These are phyloP conservation scores for Encephalitozoon cuniculi DNA, from an alignment of 371 early-diverging fungal species.

Conservation along the genomic window DNA sequence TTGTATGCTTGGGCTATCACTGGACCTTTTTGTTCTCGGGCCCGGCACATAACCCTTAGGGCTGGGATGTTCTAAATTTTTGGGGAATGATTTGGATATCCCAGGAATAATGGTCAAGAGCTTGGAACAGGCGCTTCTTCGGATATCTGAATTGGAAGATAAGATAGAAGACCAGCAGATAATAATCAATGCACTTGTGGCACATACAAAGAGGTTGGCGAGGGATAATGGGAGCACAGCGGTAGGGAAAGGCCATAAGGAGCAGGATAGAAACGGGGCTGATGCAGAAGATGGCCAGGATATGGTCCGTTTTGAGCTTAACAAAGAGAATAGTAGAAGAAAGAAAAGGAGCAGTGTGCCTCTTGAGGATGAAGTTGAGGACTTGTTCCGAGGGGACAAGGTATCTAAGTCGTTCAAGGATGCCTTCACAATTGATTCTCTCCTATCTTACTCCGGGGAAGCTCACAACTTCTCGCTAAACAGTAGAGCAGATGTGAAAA, in stretches of 20 bases:
- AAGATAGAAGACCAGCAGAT: constrained; percentile 31
- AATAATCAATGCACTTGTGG: constrained; percentile 32
- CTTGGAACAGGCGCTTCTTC: neutral
- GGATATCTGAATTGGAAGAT: constrained; percentile 10
- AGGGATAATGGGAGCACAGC: neutral
- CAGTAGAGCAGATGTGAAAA: neutral
- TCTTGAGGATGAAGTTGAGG: constrained; percentile 23
- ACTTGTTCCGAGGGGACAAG: neutral
- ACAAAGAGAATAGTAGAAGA: neutral
- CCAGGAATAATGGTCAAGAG: neutral
- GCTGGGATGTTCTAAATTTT: neutral
- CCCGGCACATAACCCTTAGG: neutral
- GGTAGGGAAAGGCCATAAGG: neutral
- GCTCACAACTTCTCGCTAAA: neutral
- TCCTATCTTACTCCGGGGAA: constrained; percentile 10
- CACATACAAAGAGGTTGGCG: neutral
- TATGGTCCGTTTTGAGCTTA: neutral
- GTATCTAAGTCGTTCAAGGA: constrained; percentile 10
- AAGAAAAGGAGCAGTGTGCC: neutral
- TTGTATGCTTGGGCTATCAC: neutral
- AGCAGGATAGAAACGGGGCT: neutral
- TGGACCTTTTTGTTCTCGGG: neutral
- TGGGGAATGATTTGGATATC: neutral
- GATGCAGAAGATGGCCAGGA: neutral
- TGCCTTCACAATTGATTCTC: constrained; percentile 4